Conservation (phyloP, 2,329 filamentous ascomycete genomes). For the Neopestalotiopsis sp. region DNA sequence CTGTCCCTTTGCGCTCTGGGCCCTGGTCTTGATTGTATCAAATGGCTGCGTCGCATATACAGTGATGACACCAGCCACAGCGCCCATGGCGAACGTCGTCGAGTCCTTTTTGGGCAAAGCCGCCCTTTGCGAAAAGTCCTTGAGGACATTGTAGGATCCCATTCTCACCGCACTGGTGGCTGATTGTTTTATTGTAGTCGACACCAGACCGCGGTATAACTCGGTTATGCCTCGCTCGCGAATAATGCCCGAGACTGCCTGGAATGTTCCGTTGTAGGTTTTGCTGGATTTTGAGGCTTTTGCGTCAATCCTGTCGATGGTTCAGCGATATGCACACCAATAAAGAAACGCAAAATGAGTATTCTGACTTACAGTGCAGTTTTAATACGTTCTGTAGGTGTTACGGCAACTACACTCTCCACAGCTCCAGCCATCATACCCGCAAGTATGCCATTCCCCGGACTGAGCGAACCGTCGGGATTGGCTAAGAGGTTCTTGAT, state of each 20-base stretch:
- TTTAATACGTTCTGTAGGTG: conserved; percentile 72
- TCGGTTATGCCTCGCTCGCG: not conserved
- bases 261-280: not conserved
- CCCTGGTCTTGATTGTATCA: not conserved
- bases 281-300: too few species aligned
- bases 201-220: not conserved
- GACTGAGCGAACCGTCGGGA: conserved; percentile 57
- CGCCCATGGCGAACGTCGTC: not conserved
- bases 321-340: not conserved
- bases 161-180: not conserved
- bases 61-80: not conserved
- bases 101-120: not conserved
- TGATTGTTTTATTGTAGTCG: not conserved
- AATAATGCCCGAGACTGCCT: not conserved
- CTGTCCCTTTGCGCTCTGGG: not conserved
- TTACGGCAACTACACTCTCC: conserved; percentile 68
- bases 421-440: conserved; percentile 69
- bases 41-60: conserved; percentile 1
- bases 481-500: not conserved
- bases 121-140: not conserved
- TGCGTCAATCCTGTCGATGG: not conserved
- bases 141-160: not conserved
- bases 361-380: conserved; percentile 57
- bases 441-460: conserved; percentile 62
- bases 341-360: not conserved